A percentile compares a stretch with the other conserved stretches of the same genome.
phyloP scores from a whole-genome alignment of 2,329 filamentous ascomycete species.

The Helotiales sp. region DNA sequence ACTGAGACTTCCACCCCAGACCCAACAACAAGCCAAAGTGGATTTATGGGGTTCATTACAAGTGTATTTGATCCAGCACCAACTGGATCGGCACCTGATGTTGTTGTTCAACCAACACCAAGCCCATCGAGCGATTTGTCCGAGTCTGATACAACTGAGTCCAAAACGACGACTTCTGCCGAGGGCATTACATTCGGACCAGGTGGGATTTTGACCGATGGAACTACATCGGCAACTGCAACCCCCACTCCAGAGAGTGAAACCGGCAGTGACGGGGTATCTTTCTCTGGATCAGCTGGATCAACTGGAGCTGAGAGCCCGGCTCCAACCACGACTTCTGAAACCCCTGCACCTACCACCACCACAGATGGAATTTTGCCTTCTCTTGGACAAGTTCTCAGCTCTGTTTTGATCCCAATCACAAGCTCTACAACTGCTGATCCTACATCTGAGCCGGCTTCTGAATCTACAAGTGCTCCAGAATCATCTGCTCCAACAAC shows the following conservation, averaged over 20 bases:
- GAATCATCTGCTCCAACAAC: constrained; percentile 3
- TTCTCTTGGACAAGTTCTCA: not conserved
- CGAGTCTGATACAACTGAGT: not conserved
- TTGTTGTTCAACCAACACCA: constrained; percentile 26
- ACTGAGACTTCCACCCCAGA: not conserved
- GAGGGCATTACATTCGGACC: constrained; percentile 41
- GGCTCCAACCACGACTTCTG: not conserved
- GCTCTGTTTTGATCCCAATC: not conserved
- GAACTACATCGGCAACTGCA: constrained; percentile 21
- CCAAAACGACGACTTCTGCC: constrained; percentile 23
- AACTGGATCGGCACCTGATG: constrained; percentile 19
- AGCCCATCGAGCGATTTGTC: constrained; percentile 1
- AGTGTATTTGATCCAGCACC: constrained; percentile 16
- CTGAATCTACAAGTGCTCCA: not conserved
- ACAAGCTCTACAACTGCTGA: not conserved
- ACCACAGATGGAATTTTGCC: constrained; percentile 9
- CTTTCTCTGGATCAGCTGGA: constrained; percentile 26
- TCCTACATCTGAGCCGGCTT: not conserved
- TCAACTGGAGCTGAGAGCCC: not conserved
- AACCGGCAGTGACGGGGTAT: constrained; percentile 22
- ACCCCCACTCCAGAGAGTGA: not conserved
- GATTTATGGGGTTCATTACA: not conserved
- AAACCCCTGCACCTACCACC: not conserved
- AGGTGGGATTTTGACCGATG: constrained; percentile 37
- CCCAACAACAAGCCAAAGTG: not conserved